phyloP scores from a whole-genome alignment of 441 rosid genomes.

The Eutrema salsugineum region DNA sequence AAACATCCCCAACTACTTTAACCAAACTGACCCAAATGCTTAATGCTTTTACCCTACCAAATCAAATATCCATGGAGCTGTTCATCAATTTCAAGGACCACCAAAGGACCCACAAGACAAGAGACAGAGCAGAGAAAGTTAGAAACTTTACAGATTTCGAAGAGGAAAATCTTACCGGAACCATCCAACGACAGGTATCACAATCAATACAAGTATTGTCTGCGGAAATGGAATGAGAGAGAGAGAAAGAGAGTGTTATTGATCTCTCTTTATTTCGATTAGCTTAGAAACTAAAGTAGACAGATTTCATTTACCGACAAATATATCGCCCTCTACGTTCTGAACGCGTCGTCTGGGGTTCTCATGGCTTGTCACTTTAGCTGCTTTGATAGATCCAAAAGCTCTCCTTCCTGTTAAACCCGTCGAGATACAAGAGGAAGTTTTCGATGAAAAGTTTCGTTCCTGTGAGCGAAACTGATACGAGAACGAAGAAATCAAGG shows the following conservation, averaged over 20 bases:
- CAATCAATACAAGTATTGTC: constrained; percentile 67
- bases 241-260: neutral
- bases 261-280: neutral
- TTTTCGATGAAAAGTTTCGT: neutral
- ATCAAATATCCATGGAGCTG: neutral
- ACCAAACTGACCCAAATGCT: neutral
- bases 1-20: neutral
- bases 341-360: constrained; percentile 33
- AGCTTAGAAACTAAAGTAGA: neutral
- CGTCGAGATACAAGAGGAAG: neutral
- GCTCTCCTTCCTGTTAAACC: constrained; percentile 3
- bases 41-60: neutral
- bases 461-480: neutral
- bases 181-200: constrained; percentile 83
- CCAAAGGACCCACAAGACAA: constrained; percentile 7
- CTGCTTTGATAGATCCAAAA: constrained; percentile 29
- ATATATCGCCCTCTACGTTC: constrained; percentile 51
- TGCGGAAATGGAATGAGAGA: constrained; percentile 25
- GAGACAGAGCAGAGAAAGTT: no score
- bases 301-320: constrained; percentile 35
- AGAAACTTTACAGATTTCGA: neutral
- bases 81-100: neutral
- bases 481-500: neutral
- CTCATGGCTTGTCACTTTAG: constrained; percentile 14
- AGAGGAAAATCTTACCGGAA: constrained; percentile 41